Conservation (phyloP, 1,139 yeast species). For the Pneumocystis oryctolagi region DNA sequence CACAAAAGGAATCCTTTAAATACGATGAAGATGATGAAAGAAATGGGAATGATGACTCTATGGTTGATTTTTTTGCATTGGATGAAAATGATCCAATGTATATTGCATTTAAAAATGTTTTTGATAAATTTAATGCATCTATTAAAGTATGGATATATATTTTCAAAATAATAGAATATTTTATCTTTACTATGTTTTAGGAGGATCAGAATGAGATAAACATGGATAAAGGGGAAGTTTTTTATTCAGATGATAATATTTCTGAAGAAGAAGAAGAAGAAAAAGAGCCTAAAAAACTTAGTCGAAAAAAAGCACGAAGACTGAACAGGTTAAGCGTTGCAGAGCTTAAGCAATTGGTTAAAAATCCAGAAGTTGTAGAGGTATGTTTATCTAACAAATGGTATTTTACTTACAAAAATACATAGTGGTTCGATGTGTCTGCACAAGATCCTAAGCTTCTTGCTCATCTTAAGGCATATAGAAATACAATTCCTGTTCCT, state of each 20-base stretch:
- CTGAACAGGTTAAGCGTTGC: slow-evolving; percentile 51
- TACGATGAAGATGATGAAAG: background rate
- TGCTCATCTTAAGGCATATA: slow-evolving; percentile 47
- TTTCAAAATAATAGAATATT: background rate
- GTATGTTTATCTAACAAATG: slow-evolving; percentile 1
- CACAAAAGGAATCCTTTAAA: background rate
- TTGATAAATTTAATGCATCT: slow-evolving; percentile 4
- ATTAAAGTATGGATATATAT: background rate
- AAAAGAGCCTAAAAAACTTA: slow-evolving; percentile 17
- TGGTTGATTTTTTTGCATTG: background rate
- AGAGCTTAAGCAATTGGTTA: slow-evolving; percentile 44
- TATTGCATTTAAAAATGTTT: slow-evolving; percentile 4
- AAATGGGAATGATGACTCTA: background rate
- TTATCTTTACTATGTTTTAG: background rate
- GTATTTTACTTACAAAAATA: background rate
- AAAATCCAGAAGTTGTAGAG: slow-evolving; percentile 60
- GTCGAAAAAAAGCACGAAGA: slow-evolving; percentile 35
- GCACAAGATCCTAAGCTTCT: slow-evolving; percentile 62
- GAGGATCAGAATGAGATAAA: background rate
- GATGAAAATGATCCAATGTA: slow-evolving; percentile 4
- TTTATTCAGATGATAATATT: slow-evolving; percentile 26
- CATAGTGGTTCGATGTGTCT: slow-evolving; percentile 65
- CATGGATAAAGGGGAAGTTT: slow-evolving; percentile 22
- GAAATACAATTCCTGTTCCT: slow-evolving; percentile 66
- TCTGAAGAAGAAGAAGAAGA: slow-evolving; percentile 15